phyloP scores from a whole-genome alignment of 495 filamentous ascomycete genomes.

The Aspergillus ostianus region DNA sequence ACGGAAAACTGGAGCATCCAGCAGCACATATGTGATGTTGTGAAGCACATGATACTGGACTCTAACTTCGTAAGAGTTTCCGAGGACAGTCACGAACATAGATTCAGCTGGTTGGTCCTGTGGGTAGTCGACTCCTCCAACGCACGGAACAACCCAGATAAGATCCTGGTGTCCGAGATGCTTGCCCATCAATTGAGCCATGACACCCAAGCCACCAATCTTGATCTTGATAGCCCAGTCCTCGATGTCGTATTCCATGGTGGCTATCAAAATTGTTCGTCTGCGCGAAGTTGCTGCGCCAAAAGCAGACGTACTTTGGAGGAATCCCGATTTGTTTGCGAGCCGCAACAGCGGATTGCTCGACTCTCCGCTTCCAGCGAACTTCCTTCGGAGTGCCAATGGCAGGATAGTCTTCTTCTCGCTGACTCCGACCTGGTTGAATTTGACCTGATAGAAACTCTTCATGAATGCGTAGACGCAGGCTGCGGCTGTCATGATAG shows the following conservation, averaged over 20 bases:
- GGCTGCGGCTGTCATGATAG: constrained; percentile 46
- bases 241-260: constrained; percentile 73
- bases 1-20: constrained; percentile 70
- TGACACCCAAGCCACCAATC: constrained; percentile 69
- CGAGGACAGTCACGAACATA: constrained; percentile 66
- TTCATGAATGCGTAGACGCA: constrained; percentile 61
- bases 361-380: constrained; percentile 25
- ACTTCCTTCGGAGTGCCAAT: constrained; percentile 31
- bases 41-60: constrained; percentile 64
- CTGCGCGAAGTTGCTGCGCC: constrained; percentile 43
- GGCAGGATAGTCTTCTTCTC: constrained; percentile 47
- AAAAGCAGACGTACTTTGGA: constrained; percentile 45
- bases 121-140: constrained; percentile 66
- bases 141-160: constrained; percentile 76
- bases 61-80: constrained; percentile 60
- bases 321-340: constrained; percentile 44
- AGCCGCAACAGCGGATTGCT: constrained; percentile 32
- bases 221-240: constrained; percentile 73
- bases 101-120: constrained; percentile 57
- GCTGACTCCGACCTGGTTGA: constrained; percentile 63
- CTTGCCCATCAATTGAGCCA: constrained; percentile 70
- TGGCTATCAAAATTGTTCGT: constrained; percentile 62
- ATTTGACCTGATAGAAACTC: constrained; percentile 69
- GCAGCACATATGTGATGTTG: constrained; percentile 71
- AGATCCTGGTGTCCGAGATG: constrained; percentile 66